Percentiles rank a stretch among this genome's conserved stretches.
Conservation (phyloP, 2,329 filamentous ascomycete species). For the Chaetomiaceae sp. region DNA sequence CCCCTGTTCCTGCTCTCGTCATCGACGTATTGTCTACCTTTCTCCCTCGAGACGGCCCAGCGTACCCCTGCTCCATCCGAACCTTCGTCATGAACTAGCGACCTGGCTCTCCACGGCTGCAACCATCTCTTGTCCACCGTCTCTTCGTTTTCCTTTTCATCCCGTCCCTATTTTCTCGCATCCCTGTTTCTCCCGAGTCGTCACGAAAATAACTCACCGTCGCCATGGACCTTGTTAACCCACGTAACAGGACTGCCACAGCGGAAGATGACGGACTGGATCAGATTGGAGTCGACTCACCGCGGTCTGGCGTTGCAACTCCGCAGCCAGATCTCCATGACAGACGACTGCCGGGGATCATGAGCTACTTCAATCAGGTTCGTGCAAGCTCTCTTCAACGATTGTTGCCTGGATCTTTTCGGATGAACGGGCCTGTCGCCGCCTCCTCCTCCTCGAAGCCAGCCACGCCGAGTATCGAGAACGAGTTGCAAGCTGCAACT, state of each 20-base stretch:
- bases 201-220: slow-evolving; percentile 22
- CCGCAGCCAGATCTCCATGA: slow-evolving; percentile 90
- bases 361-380: slow-evolving; percentile 99
- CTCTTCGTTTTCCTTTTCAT: slow-evolving; percentile 13
- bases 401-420: slow-evolving; percentile 39
- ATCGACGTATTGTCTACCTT: slow-evolving; percentile 26
- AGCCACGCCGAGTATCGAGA: slow-evolving; percentile 22
- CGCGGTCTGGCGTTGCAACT: slow-evolving; percentile 85
- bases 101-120: slow-evolving; percentile 18
- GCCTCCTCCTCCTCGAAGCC: slow-evolving; percentile 33
- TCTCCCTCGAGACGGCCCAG: slow-evolving; percentile 22
- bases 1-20: slow-evolving; percentile 20
- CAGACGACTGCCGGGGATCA: slow-evolving; percentile 91
- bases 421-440: slow-evolving; percentile 38
- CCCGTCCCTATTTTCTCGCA: slow-evolving; percentile 17
- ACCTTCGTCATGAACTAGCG: slow-evolving; percentile 30
- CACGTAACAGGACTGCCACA: slow-evolving; percentile 49
- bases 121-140: slow-evolving; percentile 16
- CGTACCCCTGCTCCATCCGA: slow-evolving; percentile 23
- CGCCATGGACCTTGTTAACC: slow-evolving; percentile 49
- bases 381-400: slow-evolving; percentile 71
- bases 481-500: slow-evolving; percentile 22
- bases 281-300: slow-evolving; percentile 78
- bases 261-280: slow-evolving; percentile 68
- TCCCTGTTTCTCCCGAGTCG: slow-evolving; percentile 16